Base-by-base conservation (phyloP, 192 early-diverging fungal genomes). In the Podila horticola region DNA sequence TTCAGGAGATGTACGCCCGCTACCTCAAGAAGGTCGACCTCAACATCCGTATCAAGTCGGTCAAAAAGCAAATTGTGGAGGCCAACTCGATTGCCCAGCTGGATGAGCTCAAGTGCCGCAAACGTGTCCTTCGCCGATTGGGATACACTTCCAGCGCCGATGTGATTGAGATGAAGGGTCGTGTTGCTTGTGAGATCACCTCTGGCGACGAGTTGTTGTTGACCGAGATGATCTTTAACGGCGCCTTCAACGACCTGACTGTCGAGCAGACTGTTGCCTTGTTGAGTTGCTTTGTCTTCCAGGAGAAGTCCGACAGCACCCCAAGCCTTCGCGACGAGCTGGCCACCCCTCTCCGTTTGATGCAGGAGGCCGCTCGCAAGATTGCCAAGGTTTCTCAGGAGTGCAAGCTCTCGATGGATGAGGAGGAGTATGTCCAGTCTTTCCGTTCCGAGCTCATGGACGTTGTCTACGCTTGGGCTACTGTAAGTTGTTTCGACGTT, bases 161-260 rank as follows among this genome's bases (percentile, higher is more conserved):
- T 82, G 93, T 97, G 9, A 94, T 99, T 72, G 95, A 97, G 66
- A 92, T 98, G 87, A 99, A 99, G 85, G 98, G 98, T 50, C 92
- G 97, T 24, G 98, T 99, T 7, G 98, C 98, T 5, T 99, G 98
- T 74, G 97, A 99, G 85, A 95, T 99, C 59, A 94, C 93, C 17
- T 89, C 94, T 12, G 98, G 96, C 13, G 97, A 98, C 84, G 96
- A 97, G 85, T 84, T 99, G 57, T 72, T 98, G 67, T 87, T 99
- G 71, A 97, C 97, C 0, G 98, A 99, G 88, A 92, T 99, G 91
- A 94, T 99, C 34, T 94, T 99, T 86, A 93, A 96, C 74, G 95
- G 96, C 62, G 94, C 95, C 7, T 98, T 99, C 84, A 97, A 97
- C 69, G 96, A 98, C 62, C 85, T 99, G 74, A 90, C 92, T 0